Evolutionary conservation across 768 basidiomycete species (phyloP).

Genomic region (Lentinula aciculospora): DNA sequence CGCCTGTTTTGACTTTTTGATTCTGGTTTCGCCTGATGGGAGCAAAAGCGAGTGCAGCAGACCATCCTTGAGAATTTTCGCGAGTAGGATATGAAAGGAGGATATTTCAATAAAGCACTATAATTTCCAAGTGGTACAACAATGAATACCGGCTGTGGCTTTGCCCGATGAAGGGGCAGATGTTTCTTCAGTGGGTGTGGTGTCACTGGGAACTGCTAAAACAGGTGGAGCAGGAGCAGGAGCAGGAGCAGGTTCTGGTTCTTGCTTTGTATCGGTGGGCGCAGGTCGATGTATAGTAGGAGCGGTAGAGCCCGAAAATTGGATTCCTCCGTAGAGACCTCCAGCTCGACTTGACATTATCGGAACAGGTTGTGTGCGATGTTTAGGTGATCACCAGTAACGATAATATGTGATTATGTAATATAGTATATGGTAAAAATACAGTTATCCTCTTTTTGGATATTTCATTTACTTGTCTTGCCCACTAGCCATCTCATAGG

Average conservation of each 20-base stretch:
- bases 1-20: slow-evolving; percentile 52
- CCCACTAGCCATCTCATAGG: slow-evolving; percentile 29
- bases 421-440: too few species aligned
- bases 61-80: slow-evolving; percentile 63
- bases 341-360: slow-evolving; percentile 75
- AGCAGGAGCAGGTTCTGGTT: slow-evolving; percentile 9
- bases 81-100: slow-evolving; percentile 25
- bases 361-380: too few species aligned
- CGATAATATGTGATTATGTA: too few species aligned
- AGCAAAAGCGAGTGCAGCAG: slow-evolving; percentile 84
- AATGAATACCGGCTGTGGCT: slow-evolving; percentile 53
- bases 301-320: slow-evolving; percentile 58
- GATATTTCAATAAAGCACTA: slow-evolving; percentile 56
- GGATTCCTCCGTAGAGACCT: slow-evolving; percentile 82
- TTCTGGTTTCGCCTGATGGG: slow-evolving; percentile 62
- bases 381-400: not conserved
- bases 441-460: not conserved
- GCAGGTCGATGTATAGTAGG: slow-evolving; percentile 17
- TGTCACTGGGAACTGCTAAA: not conserved
- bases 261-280: slow-evolving; percentile 12
- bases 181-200: slow-evolving; percentile 17
- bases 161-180: slow-evolving; percentile 28
- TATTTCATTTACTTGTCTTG: slow-evolving; percentile 18
- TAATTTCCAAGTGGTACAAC: slow-evolving; percentile 39
- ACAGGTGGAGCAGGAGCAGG: not conserved